Conservation (phyloP, 148 eudicot species). For the Suaeda aralocaspica region DNA sequence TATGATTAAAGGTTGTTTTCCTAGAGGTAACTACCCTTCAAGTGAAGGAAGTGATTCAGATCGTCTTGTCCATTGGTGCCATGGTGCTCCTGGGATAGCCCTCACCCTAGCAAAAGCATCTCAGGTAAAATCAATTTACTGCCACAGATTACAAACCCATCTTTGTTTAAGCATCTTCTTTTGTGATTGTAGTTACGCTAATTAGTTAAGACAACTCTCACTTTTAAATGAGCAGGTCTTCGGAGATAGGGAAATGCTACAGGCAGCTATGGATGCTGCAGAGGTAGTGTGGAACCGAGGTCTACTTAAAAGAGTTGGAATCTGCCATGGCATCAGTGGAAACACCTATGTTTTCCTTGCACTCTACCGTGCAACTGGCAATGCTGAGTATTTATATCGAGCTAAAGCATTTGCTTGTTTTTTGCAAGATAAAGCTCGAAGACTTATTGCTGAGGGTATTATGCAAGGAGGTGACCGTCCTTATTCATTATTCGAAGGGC, state of each 20-base stretch:
- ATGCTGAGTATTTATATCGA: constrained; percentile 46
- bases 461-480: constrained; percentile 91
- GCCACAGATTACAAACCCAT: neutral
- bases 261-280: constrained; percentile 67
- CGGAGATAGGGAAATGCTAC: constrained; percentile 48
- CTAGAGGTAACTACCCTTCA: constrained; percentile 80
- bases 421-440: constrained; percentile 49
- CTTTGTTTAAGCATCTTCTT: neutral
- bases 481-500: constrained; percentile 78
- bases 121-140: constrained; percentile 43
- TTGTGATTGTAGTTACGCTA: no score
- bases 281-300: constrained; percentile 87
- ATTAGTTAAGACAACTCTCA: neutral
- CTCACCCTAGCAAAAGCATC: constrained; percentile 86
- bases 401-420: constrained; percentile 88
- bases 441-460: constrained; percentile 54
- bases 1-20: constrained; percentile 63
- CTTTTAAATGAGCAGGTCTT: constrained; percentile 42
- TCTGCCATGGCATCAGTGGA: constrained; percentile 84
- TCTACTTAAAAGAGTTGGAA: constrained; percentile 71
- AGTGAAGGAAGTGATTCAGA: constrained; percentile 79
- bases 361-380: constrained; percentile 63
- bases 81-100: constrained; percentile 90
- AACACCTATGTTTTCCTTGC: constrained; percentile 70
- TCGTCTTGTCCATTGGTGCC: constrained; percentile 93